Evolutionary conservation across 164 flowering plant species (phyloP), one percentile per base, ranked within the genome.

Genomic region (Umbellularia californica): DNA sequence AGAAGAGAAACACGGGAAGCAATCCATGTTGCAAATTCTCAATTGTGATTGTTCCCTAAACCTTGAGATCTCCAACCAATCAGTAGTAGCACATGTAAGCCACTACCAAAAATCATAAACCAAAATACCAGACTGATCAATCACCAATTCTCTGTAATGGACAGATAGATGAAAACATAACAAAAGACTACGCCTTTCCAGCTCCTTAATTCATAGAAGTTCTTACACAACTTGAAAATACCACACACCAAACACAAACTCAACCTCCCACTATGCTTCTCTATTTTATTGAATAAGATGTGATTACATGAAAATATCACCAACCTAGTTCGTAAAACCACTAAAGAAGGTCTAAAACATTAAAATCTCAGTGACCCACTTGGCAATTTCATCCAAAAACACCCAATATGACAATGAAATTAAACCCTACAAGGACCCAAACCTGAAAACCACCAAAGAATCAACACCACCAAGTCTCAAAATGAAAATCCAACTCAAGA

Each of bases 1-100:
- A 14, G 88, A 84, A 41, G 87, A 77, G 76, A 90, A 90, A 78
- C 94, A 90, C 5, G 90, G 62, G 82, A 90, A 85, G 80, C 92
- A 89, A 77, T 83, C 82, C 94, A 90, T 89, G 33, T 78, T 67
- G 74, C 25, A 7, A 66, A 27, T 15, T 14, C 35, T 19, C 19
- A 30, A 66, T 41, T 25, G 20, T 1, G 41, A 35, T 17, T 52
- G 20, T 23, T 13, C 17, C 33, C 72, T 47, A 69, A n/a, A 19
- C 50, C 52, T 62, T 17, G 2, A 66, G 69, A 13, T 30, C 30
- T 66, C 47, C 69, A 66, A 66, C n/a, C 20, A 5, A 27, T 25
- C 10, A 66, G 30, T 15, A 30, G 33, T 17, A 19, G 10, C 41
- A 15, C 30, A 73, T 23, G 12, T 63, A 25, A 65, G 22, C 23